Evolutionary conservation across 306 rosid species (phyloP), one percentile per base, ranked within the genome.

Genomic region (Casuarina cunninghamiana): DNA sequence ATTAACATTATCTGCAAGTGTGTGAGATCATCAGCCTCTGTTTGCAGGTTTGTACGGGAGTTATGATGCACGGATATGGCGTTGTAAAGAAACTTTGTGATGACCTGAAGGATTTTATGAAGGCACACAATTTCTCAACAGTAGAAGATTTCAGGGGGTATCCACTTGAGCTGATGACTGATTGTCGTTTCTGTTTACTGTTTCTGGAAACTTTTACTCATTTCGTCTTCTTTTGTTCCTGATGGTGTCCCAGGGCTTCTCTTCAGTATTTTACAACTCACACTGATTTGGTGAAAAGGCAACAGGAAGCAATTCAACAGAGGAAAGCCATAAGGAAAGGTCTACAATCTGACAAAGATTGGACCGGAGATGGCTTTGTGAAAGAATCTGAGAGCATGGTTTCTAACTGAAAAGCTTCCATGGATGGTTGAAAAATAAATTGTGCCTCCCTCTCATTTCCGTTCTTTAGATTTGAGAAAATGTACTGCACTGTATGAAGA

Each of bases 281-380:
- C 86, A 93, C 89, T 12, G 97, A 95, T 53, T 87, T 95, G 84
- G 99, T 95, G 35, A 82, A 50, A 71, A 86, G 93, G 89, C 99
- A 95, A 79, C 91, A 86, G 42, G 99, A 91, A 79, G 97, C 97
- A 75, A 90, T 95, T 26, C 66, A 65, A 80, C 92, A 88, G 84
- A 90, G 99, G 78, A 95, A 93, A 83, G 97, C 97, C 38, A 82
- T 77, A 63, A 88, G 46, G 85, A 89, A 85, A 83, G 99, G 99
- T 5, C 86, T 95, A 87, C 87, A 86, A 19, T 95, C 99, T 39
- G 99, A 95, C 74, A 93, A 88, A 77, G 99, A 95, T 21, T 95
- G 99, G 97, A 95, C 99, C 0, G 99, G 97, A 73, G 99, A 93
- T 88, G 97, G 99, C 70, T 95, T 95, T 84, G 94, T 95, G 45